Evolutionary conservation across 208 protist species (phyloP), one percentile per base, ranked within the genome.

Genomic region (Herpetomonas tarakana): DNA sequence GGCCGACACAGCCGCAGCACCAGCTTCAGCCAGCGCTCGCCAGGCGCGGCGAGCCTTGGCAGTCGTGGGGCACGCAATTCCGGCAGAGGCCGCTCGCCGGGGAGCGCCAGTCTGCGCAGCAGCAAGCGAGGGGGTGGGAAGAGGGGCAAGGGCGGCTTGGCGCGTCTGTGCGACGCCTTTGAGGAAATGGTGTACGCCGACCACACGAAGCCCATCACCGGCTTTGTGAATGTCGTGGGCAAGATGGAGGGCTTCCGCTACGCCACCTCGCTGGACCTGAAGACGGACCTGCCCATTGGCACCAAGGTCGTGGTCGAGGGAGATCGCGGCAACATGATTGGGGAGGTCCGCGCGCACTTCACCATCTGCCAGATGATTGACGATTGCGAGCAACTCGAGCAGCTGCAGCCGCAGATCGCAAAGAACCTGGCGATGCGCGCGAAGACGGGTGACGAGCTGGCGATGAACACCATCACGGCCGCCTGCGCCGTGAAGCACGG

Each of bases 261-360:
- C 62, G 71, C 72, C 2, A 79, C 73, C 61, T 24, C 67, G 12
- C 18, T 76, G 28, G 0, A 41, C 2, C 35, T 46, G 2, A 30
- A 38, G 22, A 30, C 62, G 55, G 49, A 25, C 14, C 44, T 79
- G 26, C 58, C 73, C 9, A 35, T 83, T 12, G 81, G 81, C 51
- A 65, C 46, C 26, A 6, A 71, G 18, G 76, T 88, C 29, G 59
- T 92, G 16, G 81, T 88, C 1, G 78, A 86, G 47, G 84, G 79
- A 29, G 84, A 92, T 66, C 78, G 84, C 29, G 84, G 84, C 14
- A 71, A 78, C 31, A 68, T 76, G 50, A 65, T 88, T 14, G 84
- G 81, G 28, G 70, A 78, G n/a, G 74, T 86, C 21, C 24, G 69
- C 46, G 58, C 35, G 22, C 62, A 72, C 58, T 53, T 85, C 16